Conservation (phyloP, 2,329 filamentous ascomycete genomes). For the Cordyceps tenuipes region DNA sequence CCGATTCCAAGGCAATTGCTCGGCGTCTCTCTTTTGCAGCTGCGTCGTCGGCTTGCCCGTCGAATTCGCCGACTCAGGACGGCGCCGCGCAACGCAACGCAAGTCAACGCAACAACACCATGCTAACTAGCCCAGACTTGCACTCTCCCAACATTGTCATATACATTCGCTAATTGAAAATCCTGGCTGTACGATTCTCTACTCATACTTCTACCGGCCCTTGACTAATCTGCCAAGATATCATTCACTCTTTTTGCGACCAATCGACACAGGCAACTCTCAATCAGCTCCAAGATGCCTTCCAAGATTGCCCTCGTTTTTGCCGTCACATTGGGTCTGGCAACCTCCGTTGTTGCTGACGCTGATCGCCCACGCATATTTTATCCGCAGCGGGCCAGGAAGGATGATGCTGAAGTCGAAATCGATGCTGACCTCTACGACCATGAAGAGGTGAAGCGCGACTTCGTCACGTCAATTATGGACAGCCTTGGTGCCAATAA, state of each 20-base stretch:
- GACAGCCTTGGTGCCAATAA: background rate
- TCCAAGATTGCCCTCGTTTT: slow-evolving; percentile 18
- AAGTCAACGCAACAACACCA: background rate
- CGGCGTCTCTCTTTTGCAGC: background rate
- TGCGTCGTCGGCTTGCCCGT: background rate
- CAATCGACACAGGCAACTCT: background rate
- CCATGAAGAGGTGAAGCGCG: slow-evolving; percentile 7
- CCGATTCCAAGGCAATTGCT: background rate
- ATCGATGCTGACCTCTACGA: slow-evolving; percentile 13
- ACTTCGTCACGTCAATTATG: background rate
- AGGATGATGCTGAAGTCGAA: slow-evolving; percentile 26
- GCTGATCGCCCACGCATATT: slow-evolving; percentile 46
- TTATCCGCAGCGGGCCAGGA: slow-evolving; percentile 49
- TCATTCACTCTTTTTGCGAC: slow-evolving; percentile 2
- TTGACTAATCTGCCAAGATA: background rate
- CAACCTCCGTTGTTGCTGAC: slow-evolving; percentile 36
- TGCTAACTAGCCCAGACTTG: background rate
- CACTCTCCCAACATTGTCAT: slow-evolving; percentile 9
- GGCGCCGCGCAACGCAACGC: too few relatives aligned
- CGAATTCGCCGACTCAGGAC: background rate
- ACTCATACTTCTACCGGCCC: too few relatives aligned
- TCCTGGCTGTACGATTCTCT: slow-evolving; percentile 1
- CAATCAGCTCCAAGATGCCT: background rate
- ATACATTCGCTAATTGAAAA: slow-evolving; percentile 12
- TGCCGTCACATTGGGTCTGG: slow-evolving; percentile 41